Conservation (phyloP, 805 yeast species). For the Candida sakaeoensis region DNA sequence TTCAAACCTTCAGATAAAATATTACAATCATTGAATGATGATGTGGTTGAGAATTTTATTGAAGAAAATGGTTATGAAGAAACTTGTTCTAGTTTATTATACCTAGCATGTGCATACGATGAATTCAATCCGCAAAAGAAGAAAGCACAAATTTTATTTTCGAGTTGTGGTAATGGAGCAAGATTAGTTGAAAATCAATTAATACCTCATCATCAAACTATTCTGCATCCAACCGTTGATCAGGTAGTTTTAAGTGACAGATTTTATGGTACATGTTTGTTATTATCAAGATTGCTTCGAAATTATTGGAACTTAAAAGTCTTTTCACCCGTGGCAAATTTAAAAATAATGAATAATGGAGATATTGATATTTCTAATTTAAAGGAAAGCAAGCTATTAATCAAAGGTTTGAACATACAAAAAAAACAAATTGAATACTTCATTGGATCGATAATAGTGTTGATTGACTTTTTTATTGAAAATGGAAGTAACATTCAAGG, state of each 20-base stretch:
- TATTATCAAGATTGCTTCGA: conserved; percentile 74
- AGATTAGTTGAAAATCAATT: conserved; percentile 27
- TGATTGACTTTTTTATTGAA: conserved; percentile 65
- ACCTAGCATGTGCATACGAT: conserved; percentile 73
- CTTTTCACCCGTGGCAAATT: conserved; percentile 46
- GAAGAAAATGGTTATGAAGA: conserved; percentile 83
- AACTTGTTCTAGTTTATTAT: conserved; percentile 83
- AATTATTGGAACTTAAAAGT: conserved; percentile 75
- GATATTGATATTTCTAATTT: conserved; percentile 33
- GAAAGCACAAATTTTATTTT: conserved; percentile 48
- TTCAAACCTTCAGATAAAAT: conserved; percentile 79
- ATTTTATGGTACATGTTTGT: conserved; percentile 80
- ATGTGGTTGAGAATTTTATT: conserved; percentile 63
- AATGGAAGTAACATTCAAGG: conserved; percentile 63
- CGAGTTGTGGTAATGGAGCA: conserved; percentile 53
- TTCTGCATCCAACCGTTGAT: conserved; percentile 45
- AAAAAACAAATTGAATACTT: conserved; percentile 61
- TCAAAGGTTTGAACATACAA: conserved; percentile 41
- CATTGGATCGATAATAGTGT: conserved; percentile 64
- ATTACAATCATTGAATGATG: conserved; percentile 64
- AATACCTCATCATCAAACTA: conserved; percentile 11
- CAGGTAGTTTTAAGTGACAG: conserved; percentile 88
- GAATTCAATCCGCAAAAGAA: conserved; percentile 39
- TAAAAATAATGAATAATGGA: conserved; percentile 36
- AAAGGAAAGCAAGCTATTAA: conserved; percentile 43